phyloP scores from a whole-genome alignment of 2,329 filamentous ascomycete genomes.

The Dissoconium aciculare region DNA sequence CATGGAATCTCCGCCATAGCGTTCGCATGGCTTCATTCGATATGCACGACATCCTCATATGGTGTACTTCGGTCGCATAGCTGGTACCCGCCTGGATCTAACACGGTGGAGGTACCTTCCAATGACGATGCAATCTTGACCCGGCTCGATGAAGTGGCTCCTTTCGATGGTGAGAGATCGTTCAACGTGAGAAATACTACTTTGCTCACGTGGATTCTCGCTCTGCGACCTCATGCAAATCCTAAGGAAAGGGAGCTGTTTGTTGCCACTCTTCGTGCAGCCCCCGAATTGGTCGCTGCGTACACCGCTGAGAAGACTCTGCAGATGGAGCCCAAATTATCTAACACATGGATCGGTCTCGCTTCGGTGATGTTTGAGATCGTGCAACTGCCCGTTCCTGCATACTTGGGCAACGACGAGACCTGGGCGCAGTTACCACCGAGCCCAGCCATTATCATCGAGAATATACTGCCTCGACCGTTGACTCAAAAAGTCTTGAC shows the following conservation, averaged over 20 bases:
- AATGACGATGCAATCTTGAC: constrained; percentile 32
- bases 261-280: constrained; percentile 60
- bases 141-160: constrained; percentile 53
- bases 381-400: constrained; percentile 58
- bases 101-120: constrained; percentile 23
- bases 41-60: constrained; percentile 58
- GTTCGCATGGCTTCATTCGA: constrained; percentile 58
- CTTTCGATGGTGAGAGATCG: constrained; percentile 42
- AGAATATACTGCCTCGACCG: constrained; percentile 72
- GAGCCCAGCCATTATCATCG: constrained; percentile 61
- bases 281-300: constrained; percentile 73
- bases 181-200: constrained; percentile 66
- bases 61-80: constrained; percentile 66
- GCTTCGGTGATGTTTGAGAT: constrained; percentile 75
- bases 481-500: constrained; percentile 65
- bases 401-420: constrained; percentile 48
- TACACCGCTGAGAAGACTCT: constrained; percentile 77
- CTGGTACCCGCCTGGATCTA: constrained; percentile 69
- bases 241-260: constrained; percentile 68
- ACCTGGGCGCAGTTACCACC: constrained; percentile 53
- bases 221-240: constrained; percentile 69
- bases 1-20: constrained; percentile 55
- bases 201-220: constrained; percentile 63
- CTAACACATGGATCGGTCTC: constrained; percentile 88
- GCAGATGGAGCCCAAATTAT: constrained; percentile 78